Evolutionary conservation across 192 early-diverging fungal species (phyloP).

Genomic region (Gryganskiella cystojenkinii): DNA sequence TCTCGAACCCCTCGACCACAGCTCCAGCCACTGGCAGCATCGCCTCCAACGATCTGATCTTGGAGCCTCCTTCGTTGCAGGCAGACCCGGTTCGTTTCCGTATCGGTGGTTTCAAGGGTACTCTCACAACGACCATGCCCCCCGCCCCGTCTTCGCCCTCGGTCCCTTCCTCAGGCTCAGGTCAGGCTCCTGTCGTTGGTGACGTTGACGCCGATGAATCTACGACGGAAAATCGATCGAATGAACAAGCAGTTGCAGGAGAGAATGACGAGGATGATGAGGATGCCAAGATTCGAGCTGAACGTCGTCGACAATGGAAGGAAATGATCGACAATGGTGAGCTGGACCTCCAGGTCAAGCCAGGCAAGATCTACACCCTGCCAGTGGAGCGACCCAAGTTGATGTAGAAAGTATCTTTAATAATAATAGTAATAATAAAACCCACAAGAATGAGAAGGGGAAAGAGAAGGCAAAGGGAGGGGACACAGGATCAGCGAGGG

Average conservation of each 20-base stretch:
- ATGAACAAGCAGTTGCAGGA: constrained; percentile 8
- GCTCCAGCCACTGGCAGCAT: background rate
- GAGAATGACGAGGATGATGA: constrained; percentile 9
- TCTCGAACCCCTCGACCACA: constrained; percentile 1
- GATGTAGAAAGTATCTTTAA: background rate
- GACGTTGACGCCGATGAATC: background rate
- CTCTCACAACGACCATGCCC: background rate
- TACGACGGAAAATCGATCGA: background rate
- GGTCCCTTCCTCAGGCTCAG: no score
- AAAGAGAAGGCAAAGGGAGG: background rate
- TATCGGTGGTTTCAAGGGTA: constrained; percentile 24
- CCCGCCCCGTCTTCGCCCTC: background rate
- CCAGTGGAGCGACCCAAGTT: constrained; percentile 42
- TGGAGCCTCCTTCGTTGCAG: constrained; percentile 9
- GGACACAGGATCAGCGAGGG: no score
- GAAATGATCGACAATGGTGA: constrained; percentile 8
- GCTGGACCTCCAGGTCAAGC: background rate
- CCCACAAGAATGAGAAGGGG: background rate
- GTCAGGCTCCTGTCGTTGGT: no score
- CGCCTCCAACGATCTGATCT: background rate
- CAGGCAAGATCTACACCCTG: constrained; percentile 21
- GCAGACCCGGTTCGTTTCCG: constrained; percentile 11
- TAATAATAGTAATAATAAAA: background rate
- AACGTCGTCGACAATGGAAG: constrained; percentile 4
- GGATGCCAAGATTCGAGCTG: constrained; percentile 15